Evolutionary conservation across 2,329 filamentous ascomycete species (phyloP).

Genomic region (Aureobasidium uvarum): DNA sequence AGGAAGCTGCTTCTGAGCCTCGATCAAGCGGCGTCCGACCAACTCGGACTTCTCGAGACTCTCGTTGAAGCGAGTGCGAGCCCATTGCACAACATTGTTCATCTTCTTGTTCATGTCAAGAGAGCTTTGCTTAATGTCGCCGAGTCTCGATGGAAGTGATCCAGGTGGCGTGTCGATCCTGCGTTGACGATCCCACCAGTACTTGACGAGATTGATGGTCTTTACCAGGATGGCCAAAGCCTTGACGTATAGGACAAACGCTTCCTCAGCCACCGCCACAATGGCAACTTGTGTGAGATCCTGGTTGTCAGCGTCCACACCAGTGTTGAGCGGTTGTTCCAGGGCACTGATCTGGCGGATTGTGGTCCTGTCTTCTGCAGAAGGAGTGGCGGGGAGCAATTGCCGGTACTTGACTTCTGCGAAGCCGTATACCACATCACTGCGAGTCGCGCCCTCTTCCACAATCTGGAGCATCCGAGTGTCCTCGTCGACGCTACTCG

Average conservation of each 20-base stretch:
- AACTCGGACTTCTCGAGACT: constrained; percentile 95
- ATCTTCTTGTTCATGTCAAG: constrained; percentile 65
- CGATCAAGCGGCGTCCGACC: constrained; percentile 81
- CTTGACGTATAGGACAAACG: constrained; percentile 94
- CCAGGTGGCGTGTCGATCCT: constrained; percentile 27
- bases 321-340: constrained; percentile 42
- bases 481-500: constrained; percentile 71
- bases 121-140: constrained; percentile 38
- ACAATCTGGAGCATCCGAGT: constrained; percentile 73
- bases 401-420: constrained; percentile 99
- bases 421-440: constrained; percentile 95
- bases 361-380: constrained; percentile 67
- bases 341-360: constrained; percentile 54
- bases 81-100: constrained; percentile 94
- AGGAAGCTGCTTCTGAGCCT: constrained; percentile 80
- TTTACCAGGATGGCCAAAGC: constrained; percentile 84
- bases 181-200: constrained; percentile 67
- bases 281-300: constrained; percentile 83
- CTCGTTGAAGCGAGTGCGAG: constrained; percentile 91
- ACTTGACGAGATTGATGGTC: constrained; percentile 90
- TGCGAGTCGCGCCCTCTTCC: constrained; percentile 87
- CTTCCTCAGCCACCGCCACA: constrained; percentile 87
- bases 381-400: constrained; percentile 83
- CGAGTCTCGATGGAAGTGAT: constrained; percentile 32
- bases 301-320: constrained; percentile 61